Percentiles rank a stretch among this genome's conserved stretches.
phyloP scores from a whole-genome alignment of 2,329 filamentous ascomycete species.

The Botrytis medusae region DNA sequence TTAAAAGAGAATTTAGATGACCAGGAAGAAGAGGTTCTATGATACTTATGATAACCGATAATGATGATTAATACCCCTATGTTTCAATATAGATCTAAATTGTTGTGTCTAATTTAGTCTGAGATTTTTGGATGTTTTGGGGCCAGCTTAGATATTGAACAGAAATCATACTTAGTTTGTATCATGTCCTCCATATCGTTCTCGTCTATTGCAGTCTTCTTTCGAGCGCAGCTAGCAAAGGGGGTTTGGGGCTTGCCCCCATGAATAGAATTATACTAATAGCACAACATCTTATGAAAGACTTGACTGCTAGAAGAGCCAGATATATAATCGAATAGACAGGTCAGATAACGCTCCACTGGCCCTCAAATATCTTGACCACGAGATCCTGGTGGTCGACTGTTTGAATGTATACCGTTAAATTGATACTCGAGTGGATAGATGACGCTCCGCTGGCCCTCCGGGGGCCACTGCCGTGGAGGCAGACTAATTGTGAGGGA shows the following conservation, averaged over 20 bases:
- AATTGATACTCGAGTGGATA: neutral
- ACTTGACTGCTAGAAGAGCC: neutral
- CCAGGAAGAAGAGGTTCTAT: constrained; percentile 5
- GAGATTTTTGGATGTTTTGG: neutral
- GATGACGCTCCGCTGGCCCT: neutral
- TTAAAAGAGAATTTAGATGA: constrained; percentile 30
- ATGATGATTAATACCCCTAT: constrained; percentile 1
- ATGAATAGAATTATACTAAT: neutral
- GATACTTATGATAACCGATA: constrained; percentile 17
- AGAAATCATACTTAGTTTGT: neutral
- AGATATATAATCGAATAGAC: too few species aligned
- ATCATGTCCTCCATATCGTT: neutral
- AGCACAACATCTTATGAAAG: neutral
- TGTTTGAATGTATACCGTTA: too few species aligned
- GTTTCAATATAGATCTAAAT: neutral
- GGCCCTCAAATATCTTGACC: too few species aligned
- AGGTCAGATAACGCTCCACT: too few species aligned
- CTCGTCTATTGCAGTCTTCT: neutral
- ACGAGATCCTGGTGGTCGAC: too few species aligned
- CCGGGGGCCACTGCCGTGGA: neutral
- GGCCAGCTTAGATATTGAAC: neutral
- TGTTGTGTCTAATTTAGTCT: too few species aligned
- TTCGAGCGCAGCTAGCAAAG: neutral
- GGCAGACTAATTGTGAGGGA: neutral
- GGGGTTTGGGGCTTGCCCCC: neutral